Evolutionary conservation across 805 yeast species (phyloP).

Genomic region (Metschnikowia shivogae): DNA sequence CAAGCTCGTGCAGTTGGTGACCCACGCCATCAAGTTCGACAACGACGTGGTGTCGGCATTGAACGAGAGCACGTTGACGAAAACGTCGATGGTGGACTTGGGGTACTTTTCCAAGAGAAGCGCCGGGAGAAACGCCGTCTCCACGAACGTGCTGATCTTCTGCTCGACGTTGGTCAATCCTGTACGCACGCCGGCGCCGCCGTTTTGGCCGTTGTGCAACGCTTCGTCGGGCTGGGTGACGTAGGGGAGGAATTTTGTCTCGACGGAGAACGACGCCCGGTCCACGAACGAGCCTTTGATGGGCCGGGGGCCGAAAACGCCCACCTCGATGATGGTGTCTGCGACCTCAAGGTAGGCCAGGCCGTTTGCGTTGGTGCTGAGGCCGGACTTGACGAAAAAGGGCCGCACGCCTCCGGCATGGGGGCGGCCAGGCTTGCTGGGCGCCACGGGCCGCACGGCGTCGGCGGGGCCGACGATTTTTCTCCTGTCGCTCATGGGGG

Average conservation of each 20-base stretch:
- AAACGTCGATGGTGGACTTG: constrained; percentile 81
- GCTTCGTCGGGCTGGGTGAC: constrained; percentile 37
- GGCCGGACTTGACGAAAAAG: constrained; percentile 59
- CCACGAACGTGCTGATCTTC: constrained; percentile 48
- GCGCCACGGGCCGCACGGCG: constrained; percentile 39
- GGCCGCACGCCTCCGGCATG: constrained; percentile 12
- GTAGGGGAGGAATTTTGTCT: constrained; percentile 50
- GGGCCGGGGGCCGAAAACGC: constrained; percentile 89
- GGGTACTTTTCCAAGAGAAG: constrained; percentile 73
- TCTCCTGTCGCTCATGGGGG: constrained; percentile 63
- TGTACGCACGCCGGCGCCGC: constrained; percentile 21
- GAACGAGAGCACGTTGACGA: constrained; percentile 60
- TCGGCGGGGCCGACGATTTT: constrained; percentile 79
- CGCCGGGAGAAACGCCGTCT: constrained; percentile 48
- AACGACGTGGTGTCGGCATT: constrained; percentile 24
- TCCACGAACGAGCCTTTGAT: constrained; percentile 68
- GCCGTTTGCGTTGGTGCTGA: constrained; percentile 72
- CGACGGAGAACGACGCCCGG: constrained; percentile 62
- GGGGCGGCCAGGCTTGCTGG: constrained; percentile 3
- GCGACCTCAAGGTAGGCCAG: constrained; percentile 75
- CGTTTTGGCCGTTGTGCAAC: constrained; percentile 20
- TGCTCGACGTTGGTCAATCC: constrained; percentile 40
- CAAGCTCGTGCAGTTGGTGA: constrained; percentile 60
- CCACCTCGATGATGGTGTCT: constrained; percentile 56
- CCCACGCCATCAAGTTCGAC: constrained; percentile 44